Evolutionary conservation across 2,329 filamentous ascomycete genomes (phyloP).

Genomic region (Lachnellula cervina): DNA sequence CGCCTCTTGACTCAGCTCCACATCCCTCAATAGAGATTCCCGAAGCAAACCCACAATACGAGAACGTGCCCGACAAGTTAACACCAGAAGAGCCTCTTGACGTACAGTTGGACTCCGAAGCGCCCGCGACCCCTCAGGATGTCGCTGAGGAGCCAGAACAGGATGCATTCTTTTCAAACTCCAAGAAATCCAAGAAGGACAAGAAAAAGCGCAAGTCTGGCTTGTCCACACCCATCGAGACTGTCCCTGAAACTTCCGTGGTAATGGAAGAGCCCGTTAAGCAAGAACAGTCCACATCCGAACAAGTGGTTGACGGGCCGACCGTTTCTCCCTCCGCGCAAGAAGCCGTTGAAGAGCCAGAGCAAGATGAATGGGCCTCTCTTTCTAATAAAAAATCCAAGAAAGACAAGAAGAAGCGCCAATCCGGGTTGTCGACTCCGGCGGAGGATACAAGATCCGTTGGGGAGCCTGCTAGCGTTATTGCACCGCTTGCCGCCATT

Average conservation of each 20-base stretch:
- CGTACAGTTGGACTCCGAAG: neutral
- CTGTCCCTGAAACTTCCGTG: neutral
- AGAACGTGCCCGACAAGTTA: neutral
- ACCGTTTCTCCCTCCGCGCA: neutral
- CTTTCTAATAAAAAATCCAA: neutral
- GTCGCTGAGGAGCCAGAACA: neutral
- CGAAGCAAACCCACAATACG: neutral
- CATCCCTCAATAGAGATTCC: neutral
- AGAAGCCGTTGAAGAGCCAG: neutral
- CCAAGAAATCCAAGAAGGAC: conserved; percentile 33
- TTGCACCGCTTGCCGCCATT: neutral
- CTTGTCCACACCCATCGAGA: neutral
- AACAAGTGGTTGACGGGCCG: neutral
- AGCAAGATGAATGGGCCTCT: conserved; percentile 2
- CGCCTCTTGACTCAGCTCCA: neutral
- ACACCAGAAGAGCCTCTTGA: neutral
- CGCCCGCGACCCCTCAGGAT: neutral
- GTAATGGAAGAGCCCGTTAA: neutral
- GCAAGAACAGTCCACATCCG: neutral
- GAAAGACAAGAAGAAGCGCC: conserved; percentile 25
- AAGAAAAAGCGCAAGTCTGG: conserved; percentile 17
- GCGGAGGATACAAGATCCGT: neutral
- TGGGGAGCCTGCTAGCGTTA: neutral
- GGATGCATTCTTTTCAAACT: neutral
- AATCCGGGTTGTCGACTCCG: neutral